Conservation (phyloP, 305 asterid genomes). For the Withania somnifera region DNA sequence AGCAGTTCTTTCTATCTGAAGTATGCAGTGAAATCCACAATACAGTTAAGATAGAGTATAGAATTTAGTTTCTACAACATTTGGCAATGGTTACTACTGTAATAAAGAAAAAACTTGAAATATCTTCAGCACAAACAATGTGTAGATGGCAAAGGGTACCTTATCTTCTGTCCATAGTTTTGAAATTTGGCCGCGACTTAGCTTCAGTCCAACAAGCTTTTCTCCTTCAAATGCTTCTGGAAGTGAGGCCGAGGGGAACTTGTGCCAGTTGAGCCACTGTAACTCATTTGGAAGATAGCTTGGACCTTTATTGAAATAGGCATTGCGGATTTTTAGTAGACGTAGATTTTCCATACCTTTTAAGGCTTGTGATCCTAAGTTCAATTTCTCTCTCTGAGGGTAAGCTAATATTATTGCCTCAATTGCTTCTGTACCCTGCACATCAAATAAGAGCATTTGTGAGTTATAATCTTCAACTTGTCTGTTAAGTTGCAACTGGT, state of each 20-base stretch:
- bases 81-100: neutral
- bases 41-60: neutral
- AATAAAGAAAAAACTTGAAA: neutral
- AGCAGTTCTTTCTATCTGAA: neutral
- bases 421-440: conserved; percentile 3
- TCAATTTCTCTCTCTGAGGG: neutral
- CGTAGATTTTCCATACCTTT: conserved; percentile 1
- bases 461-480: neutral
- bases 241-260: neutral
- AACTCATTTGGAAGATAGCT: neutral
- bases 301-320: neutral
- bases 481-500: too few species aligned
- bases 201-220: conserved; percentile 8
- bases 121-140: neutral
- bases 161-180: neutral
- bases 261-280: conserved; percentile 8
- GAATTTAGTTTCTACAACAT: neutral
- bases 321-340: conserved; percentile 4
- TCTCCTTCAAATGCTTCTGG: conserved; percentile 6
- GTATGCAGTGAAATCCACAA: neutral
- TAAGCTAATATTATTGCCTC: neutral
- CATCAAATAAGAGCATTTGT: neutral
- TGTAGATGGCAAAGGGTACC: neutral
- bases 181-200: neutral
- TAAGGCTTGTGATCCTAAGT: neutral